A percentile compares a stretch with the other conserved stretches of the same genome.
Conservation (phyloP, 2,329 filamentous ascomycete genomes). For the Leptographium flavum region DNA sequence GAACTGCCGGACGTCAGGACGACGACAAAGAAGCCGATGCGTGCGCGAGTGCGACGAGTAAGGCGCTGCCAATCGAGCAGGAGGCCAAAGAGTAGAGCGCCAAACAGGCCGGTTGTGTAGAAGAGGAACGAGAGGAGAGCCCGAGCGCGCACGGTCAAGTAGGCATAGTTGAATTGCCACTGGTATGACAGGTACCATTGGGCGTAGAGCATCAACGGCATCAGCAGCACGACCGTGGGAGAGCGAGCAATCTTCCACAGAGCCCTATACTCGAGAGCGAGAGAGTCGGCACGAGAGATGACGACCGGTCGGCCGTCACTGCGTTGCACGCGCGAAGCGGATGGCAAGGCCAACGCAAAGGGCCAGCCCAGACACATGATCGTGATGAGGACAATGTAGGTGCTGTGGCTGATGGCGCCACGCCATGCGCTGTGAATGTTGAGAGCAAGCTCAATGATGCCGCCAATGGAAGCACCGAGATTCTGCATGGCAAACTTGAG, state of each 20-base stretch:
- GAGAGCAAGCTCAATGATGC: constrained; percentile 9
- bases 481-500: constrained; percentile 5
- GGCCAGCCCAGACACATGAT: constrained; percentile 10
- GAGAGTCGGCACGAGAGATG: constrained; percentile 1
- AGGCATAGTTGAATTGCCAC: constrained; percentile 11
- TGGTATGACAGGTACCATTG: constrained; percentile 10
- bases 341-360: constrained; percentile 7
- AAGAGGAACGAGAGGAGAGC: constrained; percentile 8
- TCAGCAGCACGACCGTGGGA: constrained; percentile 4
- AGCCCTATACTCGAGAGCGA: constrained; percentile 2
- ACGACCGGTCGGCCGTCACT: constrained; percentile 8
- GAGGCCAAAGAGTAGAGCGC: constrained; percentile 5
- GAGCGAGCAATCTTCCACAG: constrained; percentile 4
- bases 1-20: constrained; percentile 3
- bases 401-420: constrained; percentile 7
- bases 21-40: constrained; percentile 7
- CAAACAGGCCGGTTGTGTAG: constrained; percentile 4
- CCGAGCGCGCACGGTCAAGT: constrained; percentile 10
- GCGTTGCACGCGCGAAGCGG: constrained; percentile 6
- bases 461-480: constrained; percentile 7
- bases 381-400: constrained; percentile 10
- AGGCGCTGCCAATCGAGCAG: constrained; percentile 8
- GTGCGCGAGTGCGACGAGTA: constrained; percentile 4
- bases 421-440: constrained; percentile 7
- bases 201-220: constrained; percentile 7